Percentiles rank a stretch among this genome's conserved stretches.
These are phyloP conservation scores for Calonectria ilicicola DNA, from an alignment of 2,329 filamentous ascomycete species.

Conservation along the genomic window DNA sequence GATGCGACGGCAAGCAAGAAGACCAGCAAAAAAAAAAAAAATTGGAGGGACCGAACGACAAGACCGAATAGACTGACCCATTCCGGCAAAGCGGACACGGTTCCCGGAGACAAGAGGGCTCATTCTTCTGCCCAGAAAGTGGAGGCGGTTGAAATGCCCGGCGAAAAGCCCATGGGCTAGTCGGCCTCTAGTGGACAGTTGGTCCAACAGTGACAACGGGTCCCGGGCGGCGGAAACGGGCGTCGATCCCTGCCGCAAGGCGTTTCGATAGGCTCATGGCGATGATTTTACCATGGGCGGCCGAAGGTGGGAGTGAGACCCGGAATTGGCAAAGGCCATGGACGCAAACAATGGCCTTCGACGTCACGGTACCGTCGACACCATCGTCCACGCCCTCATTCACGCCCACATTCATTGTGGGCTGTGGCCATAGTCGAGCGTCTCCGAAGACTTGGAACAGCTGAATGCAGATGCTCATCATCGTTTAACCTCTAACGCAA, in stretches of 20 bases:
- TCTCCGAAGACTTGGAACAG: background rate
- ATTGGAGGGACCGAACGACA: background rate
- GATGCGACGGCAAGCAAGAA: background rate
- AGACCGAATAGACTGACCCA: background rate
- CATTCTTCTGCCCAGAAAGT: conserved; percentile 10
- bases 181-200: conserved; percentile 1
- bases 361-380: background rate
- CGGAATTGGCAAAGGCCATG: conserved; percentile 1
- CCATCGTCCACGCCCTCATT: background rate
- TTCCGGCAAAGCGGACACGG: conserved; percentile 5
- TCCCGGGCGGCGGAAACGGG: background rate
- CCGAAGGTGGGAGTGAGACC: background rate
- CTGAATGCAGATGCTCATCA: background rate
- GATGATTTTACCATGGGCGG: conserved; percentile 33
- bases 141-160: conserved; percentile 15
- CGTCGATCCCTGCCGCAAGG: conserved; percentile 45
- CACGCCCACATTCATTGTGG: background rate
- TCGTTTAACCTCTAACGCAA: conserved; percentile 12
- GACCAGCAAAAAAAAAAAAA: no score
- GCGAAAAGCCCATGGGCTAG: conserved; percentile 21
- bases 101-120: background rate
- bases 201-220: conserved; percentile 3
- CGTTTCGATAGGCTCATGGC: conserved; percentile 48
- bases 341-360: background rate
- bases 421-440: background rate